Evolutionary conservation across 108 stramenopile species (phyloP), one percentile per base, ranked within the genome.

Genomic region (Licmophora abbreviata): DNA sequence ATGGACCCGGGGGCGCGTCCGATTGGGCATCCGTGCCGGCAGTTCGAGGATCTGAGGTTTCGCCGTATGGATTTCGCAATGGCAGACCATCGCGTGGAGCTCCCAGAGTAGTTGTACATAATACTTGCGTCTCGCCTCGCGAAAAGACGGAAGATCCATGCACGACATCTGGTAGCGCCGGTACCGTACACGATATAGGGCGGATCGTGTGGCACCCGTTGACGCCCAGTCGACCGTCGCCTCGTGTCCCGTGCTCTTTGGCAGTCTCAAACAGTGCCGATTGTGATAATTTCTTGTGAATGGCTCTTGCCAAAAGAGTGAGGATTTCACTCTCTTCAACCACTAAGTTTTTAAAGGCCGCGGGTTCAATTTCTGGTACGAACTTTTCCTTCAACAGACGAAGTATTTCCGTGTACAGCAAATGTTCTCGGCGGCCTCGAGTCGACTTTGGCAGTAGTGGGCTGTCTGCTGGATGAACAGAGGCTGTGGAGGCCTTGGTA

Each of bases 61-160:
- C 55, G 29, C 29, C 6, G 56, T 63, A 77, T 7, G 81, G 77
- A 54, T 78, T 60, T 8, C 35, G 57, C 6, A 66, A 25, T 27
- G 58, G 67, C 24, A 76, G 43, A 8, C 81, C 81, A 43, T 83
- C 81, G 49, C 37, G 48, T 2, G 81, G 81, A 27, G 76, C 66
- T 46, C 67, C 89, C 22, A 89, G 27, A 20, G 88, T 89, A 5
- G 60, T 64, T 5, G 88, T 85, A 51, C 81, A 79, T 3, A 93
- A 40, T 10, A 86, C 86, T 63, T 93, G 92, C 1, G 92, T 93
- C 43, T 83, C 85, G 28, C 92, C 92, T 45, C 92, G 50, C 25
- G 77, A 59, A 49, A 93, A 93, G 3, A 83, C 25, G 14, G 87
- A 68, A 12, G 81, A 83, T n/a, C 92, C 92, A 55, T 93, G 92